Percentiles rank a stretch among this genome's conserved stretches.
phyloP scores from a whole-genome alignment of 768 basidiomycete species.

The Psilocybe subaeruginosa region DNA sequence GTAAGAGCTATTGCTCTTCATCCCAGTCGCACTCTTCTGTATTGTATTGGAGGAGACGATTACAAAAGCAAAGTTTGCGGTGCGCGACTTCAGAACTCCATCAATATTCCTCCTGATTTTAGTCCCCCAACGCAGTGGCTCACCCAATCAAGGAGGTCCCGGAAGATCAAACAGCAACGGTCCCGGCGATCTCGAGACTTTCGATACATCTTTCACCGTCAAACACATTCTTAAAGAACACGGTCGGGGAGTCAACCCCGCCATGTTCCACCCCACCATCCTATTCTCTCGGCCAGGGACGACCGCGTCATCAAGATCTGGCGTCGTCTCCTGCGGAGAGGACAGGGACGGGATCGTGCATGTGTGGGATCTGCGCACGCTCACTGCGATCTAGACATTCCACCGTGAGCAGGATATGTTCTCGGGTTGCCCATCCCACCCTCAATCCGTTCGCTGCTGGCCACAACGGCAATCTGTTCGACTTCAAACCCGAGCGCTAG shows the following conservation, averaged over 20 bases:
- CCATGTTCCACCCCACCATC: constrained; percentile 95
- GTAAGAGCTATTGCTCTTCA: constrained; percentile 96
- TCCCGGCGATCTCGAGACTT: constrained; percentile 80
- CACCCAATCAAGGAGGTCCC: constrained; percentile 46
- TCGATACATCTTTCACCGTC: constrained; percentile 91
- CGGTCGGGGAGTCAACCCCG: constrained; percentile 96
- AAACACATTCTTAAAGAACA: constrained; percentile 98
- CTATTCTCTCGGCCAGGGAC: constrained; percentile 97
- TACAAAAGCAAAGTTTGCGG: constrained; percentile 99
- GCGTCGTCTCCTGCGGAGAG: constrained; percentile 97
- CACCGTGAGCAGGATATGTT: constrained; percentile 95
- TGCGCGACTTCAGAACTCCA: constrained; percentile 40
- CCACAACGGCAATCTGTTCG: constrained; percentile 97
- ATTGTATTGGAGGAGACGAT: constrained; percentile 90
- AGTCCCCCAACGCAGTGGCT: constrained; percentile 84
- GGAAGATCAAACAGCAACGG: constrained; percentile 44
- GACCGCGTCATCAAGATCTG: constrained; percentile 98
- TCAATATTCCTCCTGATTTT: constrained; percentile 57
- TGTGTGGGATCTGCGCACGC: constrained; percentile 97
- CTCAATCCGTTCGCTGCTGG: constrained; percentile 98
- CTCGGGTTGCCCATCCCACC: constrained; percentile 68
- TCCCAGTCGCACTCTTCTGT: constrained; percentile 89
- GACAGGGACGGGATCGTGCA: constrained; percentile 88
- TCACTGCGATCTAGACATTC: constrained; percentile 97
- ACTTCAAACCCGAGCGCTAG: constrained; percentile 99